Conservation (phyloP, 306 rosid species). For the Casuarina glauca region DNA sequence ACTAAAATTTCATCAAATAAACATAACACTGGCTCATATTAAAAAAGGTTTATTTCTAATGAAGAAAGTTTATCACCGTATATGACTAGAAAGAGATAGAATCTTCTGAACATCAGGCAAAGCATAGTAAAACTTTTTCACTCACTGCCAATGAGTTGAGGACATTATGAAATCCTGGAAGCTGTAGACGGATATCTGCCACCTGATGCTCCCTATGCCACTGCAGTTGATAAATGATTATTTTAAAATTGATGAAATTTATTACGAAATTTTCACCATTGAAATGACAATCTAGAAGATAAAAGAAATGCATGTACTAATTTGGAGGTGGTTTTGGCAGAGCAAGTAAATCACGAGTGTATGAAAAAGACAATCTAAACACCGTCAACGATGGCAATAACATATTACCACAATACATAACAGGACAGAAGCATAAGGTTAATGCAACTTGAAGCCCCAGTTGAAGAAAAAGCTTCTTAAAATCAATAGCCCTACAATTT, state of each 20-base stretch:
- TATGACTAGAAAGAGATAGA: not conserved
- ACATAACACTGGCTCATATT: not conserved
- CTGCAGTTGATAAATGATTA: slow-evolving; percentile 14
- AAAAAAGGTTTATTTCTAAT: not conserved
- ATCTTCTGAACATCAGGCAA: not conserved
- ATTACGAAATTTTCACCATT: not conserved
- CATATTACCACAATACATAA: no score
- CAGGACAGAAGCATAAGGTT: no score
- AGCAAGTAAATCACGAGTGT: not conserved
- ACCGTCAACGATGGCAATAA: no score
- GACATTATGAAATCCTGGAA: slow-evolving; percentile 38
- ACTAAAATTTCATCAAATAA: not conserved
- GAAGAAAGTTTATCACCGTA: not conserved
- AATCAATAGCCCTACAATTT: not conserved
- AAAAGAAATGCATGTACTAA: not conserved
- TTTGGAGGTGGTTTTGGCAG: not conserved
- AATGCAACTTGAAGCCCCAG: not conserved
- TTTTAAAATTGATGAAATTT: not conserved
- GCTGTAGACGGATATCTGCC: slow-evolving; percentile 30
- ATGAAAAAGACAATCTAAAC: not conserved
- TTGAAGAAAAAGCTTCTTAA: not conserved
- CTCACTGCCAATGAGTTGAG: slow-evolving; percentile 41
- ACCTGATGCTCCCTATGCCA: slow-evolving; percentile 26
- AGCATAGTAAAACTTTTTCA: not conserved
- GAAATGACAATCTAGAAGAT: not conserved